These are phyloP conservation scores for Neurospora sp. DNA, from an alignment of 2,329 filamentous ascomycete species.

Conservation along the genomic window DNA sequence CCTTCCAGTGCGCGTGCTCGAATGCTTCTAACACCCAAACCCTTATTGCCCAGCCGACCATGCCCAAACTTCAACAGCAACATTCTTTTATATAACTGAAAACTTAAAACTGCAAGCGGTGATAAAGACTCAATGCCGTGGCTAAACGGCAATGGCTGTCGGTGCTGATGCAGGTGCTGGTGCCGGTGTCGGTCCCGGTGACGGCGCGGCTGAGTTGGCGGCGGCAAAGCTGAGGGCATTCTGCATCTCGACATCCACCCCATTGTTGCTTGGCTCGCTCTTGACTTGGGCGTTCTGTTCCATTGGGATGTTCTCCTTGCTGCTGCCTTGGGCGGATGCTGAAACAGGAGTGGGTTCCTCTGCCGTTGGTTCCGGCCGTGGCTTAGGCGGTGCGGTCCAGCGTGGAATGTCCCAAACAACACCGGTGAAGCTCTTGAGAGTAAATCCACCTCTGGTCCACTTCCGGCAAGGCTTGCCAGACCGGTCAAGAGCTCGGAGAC, in stretches of 20 bases:
- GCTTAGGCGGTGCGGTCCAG: conserved; percentile 67
- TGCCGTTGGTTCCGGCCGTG: conserved; percentile 33
- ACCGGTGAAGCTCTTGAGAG: conserved; percentile 87
- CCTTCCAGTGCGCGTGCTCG: background rate
- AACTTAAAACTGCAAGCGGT: conserved; percentile 5
- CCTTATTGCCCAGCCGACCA: background rate
- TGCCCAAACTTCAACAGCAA: background rate
- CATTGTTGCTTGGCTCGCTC: conserved; percentile 36
- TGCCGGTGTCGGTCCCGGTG: background rate
- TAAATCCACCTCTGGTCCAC: conserved; percentile 77
- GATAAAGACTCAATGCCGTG: conserved; percentile 3
- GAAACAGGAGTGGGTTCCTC: conserved; percentile 34
- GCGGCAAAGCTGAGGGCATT: conserved; percentile 40
- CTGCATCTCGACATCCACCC: conserved; percentile 41
- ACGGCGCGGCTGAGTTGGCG: conserved; percentile 37
- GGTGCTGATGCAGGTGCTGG: conserved; percentile 18
- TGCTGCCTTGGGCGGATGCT: conserved; percentile 35
- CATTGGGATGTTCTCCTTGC: conserved; percentile 52
- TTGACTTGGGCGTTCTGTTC: conserved; percentile 37
- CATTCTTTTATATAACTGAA: background rate
- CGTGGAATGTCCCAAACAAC: conserved; percentile 70
- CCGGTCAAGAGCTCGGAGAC: conserved; percentile 85
- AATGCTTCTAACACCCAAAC: conserved; percentile 2
- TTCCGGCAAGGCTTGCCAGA: conserved; percentile 85
- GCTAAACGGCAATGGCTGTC: conserved; percentile 4